A percentile compares a stretch with the other conserved stretches of the same genome.
Evolutionary conservation across 1,284 basidiomycete species (phyloP).

Genomic region (Vanrija sp.): DNA sequence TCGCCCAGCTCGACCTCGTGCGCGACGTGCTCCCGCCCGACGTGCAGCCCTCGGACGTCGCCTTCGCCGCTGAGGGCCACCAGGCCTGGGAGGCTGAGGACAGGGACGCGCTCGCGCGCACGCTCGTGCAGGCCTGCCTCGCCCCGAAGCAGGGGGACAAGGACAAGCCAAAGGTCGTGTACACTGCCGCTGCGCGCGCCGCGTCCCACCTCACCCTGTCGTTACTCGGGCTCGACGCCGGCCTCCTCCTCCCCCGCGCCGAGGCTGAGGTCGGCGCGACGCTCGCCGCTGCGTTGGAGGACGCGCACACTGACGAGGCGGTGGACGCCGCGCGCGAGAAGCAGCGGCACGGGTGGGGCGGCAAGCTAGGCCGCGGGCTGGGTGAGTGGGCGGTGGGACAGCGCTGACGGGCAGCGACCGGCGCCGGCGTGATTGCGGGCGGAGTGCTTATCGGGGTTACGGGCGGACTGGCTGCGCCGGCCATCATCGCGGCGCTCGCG

Average conservation of each 20-base stretch:
- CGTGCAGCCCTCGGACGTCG: conserved; percentile 28
- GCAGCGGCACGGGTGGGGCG: conserved; percentile 51
- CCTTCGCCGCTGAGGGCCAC: conserved; percentile 23
- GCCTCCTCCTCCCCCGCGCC: conserved; percentile 35
- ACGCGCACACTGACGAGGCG: conserved; percentile 17
- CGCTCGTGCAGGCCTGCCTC: conserved; percentile 38
- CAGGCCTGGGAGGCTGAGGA: conserved; percentile 30
- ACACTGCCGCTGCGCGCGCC: conserved; percentile 47
- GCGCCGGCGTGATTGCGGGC: conserved; percentile 50
- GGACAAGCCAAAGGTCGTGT: conserved; percentile 25
- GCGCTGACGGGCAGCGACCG: conserved; percentile 44
- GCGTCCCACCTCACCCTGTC: conserved; percentile 39
- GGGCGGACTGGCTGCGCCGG: conserved; percentile 55
- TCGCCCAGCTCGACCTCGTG: conserved; percentile 36
- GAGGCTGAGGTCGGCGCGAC: conserved; percentile 45
- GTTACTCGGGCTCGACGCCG: conserved; percentile 39
- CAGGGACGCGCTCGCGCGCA: conserved; percentile 23
- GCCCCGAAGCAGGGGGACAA: conserved; percentile 17
- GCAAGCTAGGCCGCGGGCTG: conserved; percentile 48
- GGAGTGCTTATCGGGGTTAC: conserved; percentile 54
- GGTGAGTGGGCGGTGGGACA: conserved; percentile 15
- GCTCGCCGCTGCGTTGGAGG: conserved; percentile 48
- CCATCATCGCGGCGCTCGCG: conserved; percentile 52
- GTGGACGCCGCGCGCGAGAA: conserved; percentile 46
- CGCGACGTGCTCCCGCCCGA: conserved; percentile 28